Conservation (phyloP, 306 rosid genomes). For the Vicia faba region DNA sequence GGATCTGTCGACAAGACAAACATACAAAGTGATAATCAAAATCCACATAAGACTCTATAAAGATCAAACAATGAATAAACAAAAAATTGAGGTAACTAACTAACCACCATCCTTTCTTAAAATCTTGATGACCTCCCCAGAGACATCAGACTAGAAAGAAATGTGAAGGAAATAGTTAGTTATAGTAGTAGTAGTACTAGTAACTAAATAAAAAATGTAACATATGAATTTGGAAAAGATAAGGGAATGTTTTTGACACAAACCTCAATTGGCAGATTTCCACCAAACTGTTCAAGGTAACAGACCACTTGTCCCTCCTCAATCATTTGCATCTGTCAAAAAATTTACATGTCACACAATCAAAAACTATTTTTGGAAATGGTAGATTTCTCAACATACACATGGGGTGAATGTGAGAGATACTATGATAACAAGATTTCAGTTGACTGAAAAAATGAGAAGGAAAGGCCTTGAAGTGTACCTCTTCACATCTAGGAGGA, state of each 20-base stretch:
- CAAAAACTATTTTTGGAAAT: constrained; percentile 1
- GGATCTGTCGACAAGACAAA: constrained; percentile 55
- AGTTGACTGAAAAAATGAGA: too few relatives aligned
- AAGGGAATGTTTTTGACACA: constrained; percentile 20
- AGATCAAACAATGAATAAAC: not conserved
- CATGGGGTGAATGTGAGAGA: too few relatives aligned
- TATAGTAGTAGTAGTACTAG: not conserved
- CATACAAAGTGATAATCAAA: not conserved
- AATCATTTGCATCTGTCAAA: constrained; percentile 70
- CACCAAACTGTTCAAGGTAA: constrained; percentile 84
- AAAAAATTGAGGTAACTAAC: constrained; percentile 31
- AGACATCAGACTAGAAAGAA: constrained; percentile 62
- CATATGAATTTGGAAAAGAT: not conserved
- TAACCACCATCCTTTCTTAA: constrained; percentile 84
- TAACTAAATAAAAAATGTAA: too few relatives aligned
- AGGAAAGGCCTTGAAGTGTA: constrained; percentile 31
- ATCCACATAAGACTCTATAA: not conserved
- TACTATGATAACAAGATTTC: too few relatives aligned
- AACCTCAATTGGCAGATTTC: constrained; percentile 83
- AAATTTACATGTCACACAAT: not conserved
- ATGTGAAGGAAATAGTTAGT: constrained; percentile 3
- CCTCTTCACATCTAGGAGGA: constrained; percentile 85
- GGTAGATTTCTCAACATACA: constrained; percentile 1
- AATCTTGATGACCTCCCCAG: constrained; percentile 87
- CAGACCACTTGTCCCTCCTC: constrained; percentile 88